These are phyloP conservation scores for Solanum ahanhuiri DNA, from an alignment of 257 asterid species.

Conservation along the genomic window DNA sequence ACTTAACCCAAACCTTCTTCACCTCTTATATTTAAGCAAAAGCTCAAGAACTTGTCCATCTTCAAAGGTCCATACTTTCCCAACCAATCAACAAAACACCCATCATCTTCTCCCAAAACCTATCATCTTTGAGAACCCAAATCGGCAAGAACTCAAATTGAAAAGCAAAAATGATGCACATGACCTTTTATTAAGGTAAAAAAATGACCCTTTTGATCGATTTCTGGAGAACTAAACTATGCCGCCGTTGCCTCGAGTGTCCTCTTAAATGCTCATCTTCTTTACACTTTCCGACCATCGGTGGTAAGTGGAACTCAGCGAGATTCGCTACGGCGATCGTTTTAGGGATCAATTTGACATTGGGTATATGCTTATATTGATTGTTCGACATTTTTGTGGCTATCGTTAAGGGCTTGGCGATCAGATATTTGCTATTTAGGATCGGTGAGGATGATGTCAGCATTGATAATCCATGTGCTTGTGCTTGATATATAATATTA, in stretches of 20 bases:
- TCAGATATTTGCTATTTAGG: slow-evolving; percentile 55
- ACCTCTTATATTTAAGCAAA: too few relatives aligned
- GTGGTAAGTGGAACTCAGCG: slow-evolving; percentile 9
- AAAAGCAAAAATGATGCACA: slow-evolving; percentile 78
- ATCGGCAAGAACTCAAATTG: background rate
- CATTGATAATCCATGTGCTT: slow-evolving; percentile 63
- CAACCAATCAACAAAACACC: background rate
- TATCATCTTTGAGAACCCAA: too few relatives aligned
- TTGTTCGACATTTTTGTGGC: slow-evolving; percentile 62
- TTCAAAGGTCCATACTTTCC: background rate
- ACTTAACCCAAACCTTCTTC: too few relatives aligned
- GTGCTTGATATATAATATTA: slow-evolving; percentile 35
- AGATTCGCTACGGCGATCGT: slow-evolving; percentile 36
- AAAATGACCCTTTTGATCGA: slow-evolving; percentile 69
- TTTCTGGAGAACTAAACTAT: slow-evolving; percentile 50
- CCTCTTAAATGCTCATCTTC: slow-evolving; percentile 25
- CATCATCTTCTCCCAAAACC: background rate
- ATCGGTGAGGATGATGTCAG: slow-evolving; percentile 31
- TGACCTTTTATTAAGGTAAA: slow-evolving; percentile 92
- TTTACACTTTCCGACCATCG: slow-evolving; percentile 10
- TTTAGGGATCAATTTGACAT: slow-evolving; percentile 70
- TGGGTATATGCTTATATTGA: slow-evolving; percentile 71
- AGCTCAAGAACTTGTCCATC: too few relatives aligned
- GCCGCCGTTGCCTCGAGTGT: background rate
- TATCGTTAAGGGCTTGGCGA: slow-evolving; percentile 48